A percentile compares a stretch with the other conserved stretches of the same genome.
phyloP scores from a whole-genome alignment of 179 eudicot genomes.

The Heliamphora ciliata region DNA sequence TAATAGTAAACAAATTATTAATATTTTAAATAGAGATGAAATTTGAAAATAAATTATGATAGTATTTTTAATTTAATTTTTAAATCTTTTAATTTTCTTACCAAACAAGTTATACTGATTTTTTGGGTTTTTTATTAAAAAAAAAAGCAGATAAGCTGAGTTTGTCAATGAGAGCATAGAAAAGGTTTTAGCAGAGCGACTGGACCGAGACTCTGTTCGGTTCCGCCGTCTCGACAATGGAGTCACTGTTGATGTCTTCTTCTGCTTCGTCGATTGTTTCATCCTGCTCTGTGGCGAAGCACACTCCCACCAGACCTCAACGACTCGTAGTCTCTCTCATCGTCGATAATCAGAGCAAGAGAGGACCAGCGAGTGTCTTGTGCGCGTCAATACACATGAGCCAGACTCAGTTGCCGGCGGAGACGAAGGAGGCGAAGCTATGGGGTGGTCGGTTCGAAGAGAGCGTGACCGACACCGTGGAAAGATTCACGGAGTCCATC shows the following conservation, averaged over 20 bases:
- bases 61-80: no score
- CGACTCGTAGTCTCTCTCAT: background rate
- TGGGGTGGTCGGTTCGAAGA: slow-evolving; percentile 99
- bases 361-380: background rate
- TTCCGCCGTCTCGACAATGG: slow-evolving; percentile 8
- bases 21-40: no score
- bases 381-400: background rate
- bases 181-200: no score
- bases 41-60: no score
- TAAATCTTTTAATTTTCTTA: no score
- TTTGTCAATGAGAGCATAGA: no score
- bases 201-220: no score
- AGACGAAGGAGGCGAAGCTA: slow-evolving; percentile 61
- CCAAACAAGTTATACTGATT: no score
- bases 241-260: slow-evolving; percentile 13
- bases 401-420: background rate
- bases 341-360: background rate
- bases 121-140: no score
- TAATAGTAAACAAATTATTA: no score
- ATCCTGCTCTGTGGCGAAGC: background rate
- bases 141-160: no score
- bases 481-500: slow-evolving; percentile 89
- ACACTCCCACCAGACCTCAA: background rate
- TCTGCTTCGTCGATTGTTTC: slow-evolving; percentile 8
- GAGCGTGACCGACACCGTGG: slow-evolving; percentile 80